phyloP scores from a whole-genome alignment of 176 grass and related monocot genomes.

The Eragrostis nindensis region DNA sequence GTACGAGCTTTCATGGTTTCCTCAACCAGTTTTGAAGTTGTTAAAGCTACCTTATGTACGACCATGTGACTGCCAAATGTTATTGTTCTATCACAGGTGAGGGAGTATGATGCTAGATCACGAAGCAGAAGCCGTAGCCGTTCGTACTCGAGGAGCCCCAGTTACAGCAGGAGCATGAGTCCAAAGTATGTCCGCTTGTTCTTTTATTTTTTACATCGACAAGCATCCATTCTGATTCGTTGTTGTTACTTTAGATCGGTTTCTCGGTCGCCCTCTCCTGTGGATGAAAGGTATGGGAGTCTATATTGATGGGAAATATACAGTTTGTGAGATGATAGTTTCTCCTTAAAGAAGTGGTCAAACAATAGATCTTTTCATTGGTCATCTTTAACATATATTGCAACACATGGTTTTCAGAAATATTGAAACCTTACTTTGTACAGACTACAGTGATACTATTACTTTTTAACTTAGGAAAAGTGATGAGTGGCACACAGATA shows the following conservation, averaged over 20 bases:
- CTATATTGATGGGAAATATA: neutral
- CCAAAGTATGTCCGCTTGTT: slow-evolving; percentile 37
- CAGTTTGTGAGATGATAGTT: neutral
- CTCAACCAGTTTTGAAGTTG: neutral
- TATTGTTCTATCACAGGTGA: slow-evolving; percentile 55
- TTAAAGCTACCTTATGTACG: slow-evolving; percentile 18
- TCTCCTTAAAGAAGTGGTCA: neutral
- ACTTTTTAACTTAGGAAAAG: neutral
- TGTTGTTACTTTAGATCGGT: slow-evolving; percentile 32
- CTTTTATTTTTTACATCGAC: neutral
- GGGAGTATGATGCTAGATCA: slow-evolving; percentile 74
- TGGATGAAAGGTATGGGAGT: slow-evolving; percentile 48
- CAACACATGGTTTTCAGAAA: neutral
- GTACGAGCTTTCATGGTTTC: slow-evolving; percentile 41
- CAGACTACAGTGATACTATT: neutral
- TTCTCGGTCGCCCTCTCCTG: slow-evolving; percentile 38
- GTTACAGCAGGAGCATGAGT: slow-evolving; percentile 58
- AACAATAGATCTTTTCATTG: slow-evolving; percentile 12
- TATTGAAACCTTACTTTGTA: neutral
- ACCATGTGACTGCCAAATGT: slow-evolving; percentile 2
- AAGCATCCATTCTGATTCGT: slow-evolving; percentile 15
- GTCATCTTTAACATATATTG: neutral
- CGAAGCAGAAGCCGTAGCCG: slow-evolving; percentile 65
- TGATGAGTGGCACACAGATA: neutral
- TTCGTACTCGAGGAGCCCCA: slow-evolving; percentile 68